Evolutionary conservation across 495 filamentous ascomycete genomes (phyloP), one percentile per base, ranked within the genome.

Genomic region (Talaromyces nanjingensis): DNA sequence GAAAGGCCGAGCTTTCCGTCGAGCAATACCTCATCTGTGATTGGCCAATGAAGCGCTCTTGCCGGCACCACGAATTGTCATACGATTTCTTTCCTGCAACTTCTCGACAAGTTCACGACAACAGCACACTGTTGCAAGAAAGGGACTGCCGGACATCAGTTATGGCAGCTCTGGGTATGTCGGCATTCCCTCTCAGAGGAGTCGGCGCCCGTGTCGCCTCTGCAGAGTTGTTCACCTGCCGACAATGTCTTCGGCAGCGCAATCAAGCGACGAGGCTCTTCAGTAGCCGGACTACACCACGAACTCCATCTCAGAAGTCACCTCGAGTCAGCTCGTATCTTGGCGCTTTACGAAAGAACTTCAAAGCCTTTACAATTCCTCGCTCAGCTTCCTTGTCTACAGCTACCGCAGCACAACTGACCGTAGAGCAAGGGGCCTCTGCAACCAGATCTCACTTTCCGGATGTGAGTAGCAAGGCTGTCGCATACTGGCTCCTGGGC

Each of bases 401-500:
- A 4, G 69, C 72, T 0, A 62, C 69, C 0, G 57, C 68, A 14
- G 64, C 65, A 1, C 66, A 64, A n/a, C n/a, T 29, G 54, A 65
- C 66, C 6, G 63, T 69, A 1, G 68, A 68, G 52, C 67, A 72
- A 37, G 68, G 57, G 4, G 69, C 69, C 8, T 62, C 73, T 14
- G 71, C 75, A 57, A 63, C 67, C 12, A 76, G 75, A 63, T 74
- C 75, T 11, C 71, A 83, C 72, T 96, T 91, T 69, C 92, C 93
- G 6, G 80, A 89, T 63, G 84, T 83, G 12, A 91, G 81, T 71
- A 79, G 84, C 65, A 92, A 89, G 73, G 65, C 74, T 4, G 92
- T 96, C 54, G 94, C 86, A 58, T 97, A 93, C 79, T 98, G 92
- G 92, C 82, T 98, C 18, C 76, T 98, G 59, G 93, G 87, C 62